Evolutionary conservation across 352 stramenopile genomes (phyloP), one percentile per base, ranked within the genome.

Genomic region (Hyaloperonospora brassicae): DNA sequence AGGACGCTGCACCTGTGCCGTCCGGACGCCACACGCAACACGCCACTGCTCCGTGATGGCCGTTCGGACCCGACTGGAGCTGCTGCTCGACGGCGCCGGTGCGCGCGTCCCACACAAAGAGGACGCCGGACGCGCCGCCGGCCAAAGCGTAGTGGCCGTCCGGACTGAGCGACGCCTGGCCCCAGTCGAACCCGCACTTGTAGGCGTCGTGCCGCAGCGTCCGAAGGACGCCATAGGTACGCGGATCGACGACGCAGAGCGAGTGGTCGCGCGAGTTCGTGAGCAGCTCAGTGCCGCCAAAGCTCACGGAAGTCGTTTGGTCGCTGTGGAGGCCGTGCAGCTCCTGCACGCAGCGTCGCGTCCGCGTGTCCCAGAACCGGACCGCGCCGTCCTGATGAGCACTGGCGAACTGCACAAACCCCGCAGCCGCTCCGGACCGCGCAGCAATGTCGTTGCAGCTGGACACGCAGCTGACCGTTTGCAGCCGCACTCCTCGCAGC

Each of bases 371-470:
- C 82, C 82, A 93, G 57, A 90, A 87, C 1, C 82, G 82, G 43
- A 90, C 73, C 35, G 64, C 76, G 41, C 77, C 77, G 53, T 93
- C 82, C 52, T 90, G 79, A 47, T 93, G 82, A 5, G 79, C 82
- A 53, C 79, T 90, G 25, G 78, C 82, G 36, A 89, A 84, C 57
- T 82, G 69, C 1, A 77, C 81, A 53, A 81, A 79, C 0, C 73
- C 46, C 1, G 66, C 56, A 23, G 59, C 55, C 1, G 52, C 38
- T 46, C 55, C 60, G 35, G 60, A 57, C 21, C 60, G 64, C 1
- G 84, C 79, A 0, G 76, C 77, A 25, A 93, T 69, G 52, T 89
- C 79, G 50, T 93, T 93, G 62, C 82, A 93, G 51, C 77, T 88
- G 36, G 82, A 93, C 38, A 76, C 66, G 47, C 82, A 93, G 66